Evolutionary conservation across 1,284 basidiomycete genomes (phyloP), one percentile per base, ranked within the genome.

Genomic region (Peniophora sp.): DNA sequence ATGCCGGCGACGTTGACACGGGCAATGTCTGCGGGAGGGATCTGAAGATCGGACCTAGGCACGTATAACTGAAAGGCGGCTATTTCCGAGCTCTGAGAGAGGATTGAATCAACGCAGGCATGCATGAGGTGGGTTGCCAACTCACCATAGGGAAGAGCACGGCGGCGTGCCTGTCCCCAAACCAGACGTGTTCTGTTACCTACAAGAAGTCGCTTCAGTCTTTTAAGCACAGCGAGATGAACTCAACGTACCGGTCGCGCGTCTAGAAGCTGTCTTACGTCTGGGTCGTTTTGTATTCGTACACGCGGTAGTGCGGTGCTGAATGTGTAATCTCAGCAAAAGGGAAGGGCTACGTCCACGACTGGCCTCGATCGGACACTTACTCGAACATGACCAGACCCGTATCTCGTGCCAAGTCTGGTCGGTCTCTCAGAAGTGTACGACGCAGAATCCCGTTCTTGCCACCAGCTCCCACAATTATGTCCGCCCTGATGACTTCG

Each of bases 391-490:
- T 65, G 39, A 66, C 53, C 59, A 59, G 52, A 34, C 61, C 54
- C 2, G 63, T 55, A 12, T 32, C 27, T 44, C 51, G 45, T 3
- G 55, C 55, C 32, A 55, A 54, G 1, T 55, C 50, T 25, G 63
- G 64, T 39, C 52, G 60, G 27, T 52, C 57, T 36, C 60, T 63
- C 22, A 53, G 53, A 27, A 73, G 58, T 16, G 64, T 50, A 47
- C 62, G 56, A 20, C 72, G 65, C 22, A 62, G 64, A 17, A 67
- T 48, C 5, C 70, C 75, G 35, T 56, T 55, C 14, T 66, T 63
- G 8, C 84, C 84, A 56, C 85, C 83, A 0, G 84, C 82, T n/a
- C 81, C 83, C 35, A 87, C 65, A 47, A 86, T 70, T 16, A 85
- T 69, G 57, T 86, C 78, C 6, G 72, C 78, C 2, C 57, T 53